Base-by-base conservation (phyloP, 2,329 filamentous ascomycete species). In the Aspergillus texensis region DNA sequence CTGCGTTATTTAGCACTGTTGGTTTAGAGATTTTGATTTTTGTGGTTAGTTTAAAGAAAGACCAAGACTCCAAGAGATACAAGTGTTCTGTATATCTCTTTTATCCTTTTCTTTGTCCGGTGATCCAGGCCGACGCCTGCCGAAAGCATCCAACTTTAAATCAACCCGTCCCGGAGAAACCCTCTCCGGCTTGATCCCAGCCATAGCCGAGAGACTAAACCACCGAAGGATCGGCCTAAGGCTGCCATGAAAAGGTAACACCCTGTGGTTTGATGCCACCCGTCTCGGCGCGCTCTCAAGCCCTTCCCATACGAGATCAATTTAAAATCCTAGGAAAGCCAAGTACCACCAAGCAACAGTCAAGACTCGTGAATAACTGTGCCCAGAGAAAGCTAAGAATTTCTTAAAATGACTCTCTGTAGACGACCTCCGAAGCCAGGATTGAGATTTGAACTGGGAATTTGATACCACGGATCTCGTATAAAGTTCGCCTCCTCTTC, bases 201-300 rank as follows among this genome's bases (percentile, higher is more conserved):
- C 11, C 24, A 14, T 24, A 24, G 24, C 58, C 58, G 58, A 60
- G 34, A 46, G 19, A 28, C 39, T 41, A n/a, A 41, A 41, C 19
- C 32, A 21, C 58, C 26, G 52, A 58, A 60, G 52, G 36, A 60
- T 63, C 45, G 58, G 26, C 58, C 54, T 45, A 62, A 61, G 52
- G 41, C 57, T 32, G 54, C 60, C 60, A 62, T 34, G 52, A 53
- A 14, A 60, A 24, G 28, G 41, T 46, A 21, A 46, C 21, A 21
- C 3, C 55, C 21, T 41, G 54, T 28, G 16, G 26, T 26, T 26
- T 48, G 26, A 24, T 28, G 26, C 57, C 41, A 50, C 16, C 48
- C 21, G 57, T 41, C 45, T 50, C 57, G 57, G 43, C 41, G 45
- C 43, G 32, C 28, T 30, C 28, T 32, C 24, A 26, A 58, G 39